phyloP scores from a whole-genome alignment of 495 filamentous ascomycete species.

The Lasiosphaeria hispida region DNA sequence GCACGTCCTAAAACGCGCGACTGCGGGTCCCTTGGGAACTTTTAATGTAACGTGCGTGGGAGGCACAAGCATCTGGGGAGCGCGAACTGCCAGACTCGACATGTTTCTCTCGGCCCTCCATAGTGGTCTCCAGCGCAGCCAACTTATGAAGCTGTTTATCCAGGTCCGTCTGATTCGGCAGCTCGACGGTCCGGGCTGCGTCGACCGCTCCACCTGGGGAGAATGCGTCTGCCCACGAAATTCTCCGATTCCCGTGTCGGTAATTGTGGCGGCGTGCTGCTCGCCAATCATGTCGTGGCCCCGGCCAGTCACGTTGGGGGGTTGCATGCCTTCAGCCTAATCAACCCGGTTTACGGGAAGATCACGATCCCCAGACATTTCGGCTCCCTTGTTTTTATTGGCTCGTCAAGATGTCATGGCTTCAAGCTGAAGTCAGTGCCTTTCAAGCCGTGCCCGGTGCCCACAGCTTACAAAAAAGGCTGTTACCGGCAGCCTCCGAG shows the following conservation, averaged over 20 bases:
- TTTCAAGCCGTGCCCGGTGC: too few relatives aligned
- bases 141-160: background rate
- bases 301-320: background rate
- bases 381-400: background rate
- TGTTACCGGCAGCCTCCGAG: too few relatives aligned
- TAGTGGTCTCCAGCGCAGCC: too few relatives aligned
- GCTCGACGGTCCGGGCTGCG: background rate
- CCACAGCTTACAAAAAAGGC: too few relatives aligned
- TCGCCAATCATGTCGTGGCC: background rate
- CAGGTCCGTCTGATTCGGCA: slow-evolving; percentile 1
- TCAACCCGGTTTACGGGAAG: background rate
- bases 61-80: too few relatives aligned
- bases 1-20: too few relatives aligned
- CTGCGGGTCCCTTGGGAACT: too few relatives aligned
- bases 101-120: too few relatives aligned
- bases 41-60: too few relatives aligned
- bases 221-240: background rate
- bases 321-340: slow-evolving; percentile 7
- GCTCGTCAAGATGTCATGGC: background rate
- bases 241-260: slow-evolving; percentile 15
- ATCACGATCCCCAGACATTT: background rate
- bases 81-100: too few relatives aligned
- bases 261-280: slow-evolving; percentile 1
- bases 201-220: too few relatives aligned
- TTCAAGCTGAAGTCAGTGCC: background rate